Evolutionary conservation across 164 flowering plant genomes (phyloP), one percentile per base, ranked within the genome.

Genomic region (Stephania japonica): DNA sequence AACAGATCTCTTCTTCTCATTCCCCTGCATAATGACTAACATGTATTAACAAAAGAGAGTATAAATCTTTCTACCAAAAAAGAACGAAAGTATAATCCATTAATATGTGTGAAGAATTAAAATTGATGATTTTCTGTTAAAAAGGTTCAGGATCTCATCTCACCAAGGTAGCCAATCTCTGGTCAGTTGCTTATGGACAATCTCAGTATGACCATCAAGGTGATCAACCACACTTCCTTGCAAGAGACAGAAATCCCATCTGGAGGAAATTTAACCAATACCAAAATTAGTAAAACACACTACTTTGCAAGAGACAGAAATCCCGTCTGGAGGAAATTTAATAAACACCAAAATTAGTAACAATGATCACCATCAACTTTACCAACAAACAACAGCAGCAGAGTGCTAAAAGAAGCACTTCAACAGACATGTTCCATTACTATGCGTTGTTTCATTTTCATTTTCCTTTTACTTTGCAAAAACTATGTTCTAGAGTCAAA

Each of bases 191-290:
- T 81, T 81, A 79, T 94, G 93, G 76, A 94, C 71, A 53, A 94
- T 90, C 75, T 94, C 98, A 2, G 91, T 92, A 79, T 94, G 98
- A 72, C 97, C 98, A 82, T 94, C 97, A 79, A 94, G 84, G 81
- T 90, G 97, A 81, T 92, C 98, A 73, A 94, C 85, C 78, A 94
- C 93, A 69, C 82, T 81, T 41, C 94, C 97, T 14, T 80, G 81
- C 67, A 76, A 77, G 69, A 87, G 84, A 76, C 92, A 94, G 82
- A 87, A 94, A 81, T 94, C 98, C 97, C 97, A 94, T 83, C 98
- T 94, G 90, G 86, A 84, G 73, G n/a, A n/a, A n/a, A n/a, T n/a
- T n/a, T n/a, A n/a, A n/a, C n/a, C n/a, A n/a, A n/a, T n/a, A n/a
- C n/a, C n/a, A n/a, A n/a, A n/a, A n/a, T n/a, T n/a, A n/a, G n/a